These are phyloP conservation scores for Aphanomyces astaci DNA, from an alignment of 352 stramenopile species.

Conservation along the genomic window DNA sequence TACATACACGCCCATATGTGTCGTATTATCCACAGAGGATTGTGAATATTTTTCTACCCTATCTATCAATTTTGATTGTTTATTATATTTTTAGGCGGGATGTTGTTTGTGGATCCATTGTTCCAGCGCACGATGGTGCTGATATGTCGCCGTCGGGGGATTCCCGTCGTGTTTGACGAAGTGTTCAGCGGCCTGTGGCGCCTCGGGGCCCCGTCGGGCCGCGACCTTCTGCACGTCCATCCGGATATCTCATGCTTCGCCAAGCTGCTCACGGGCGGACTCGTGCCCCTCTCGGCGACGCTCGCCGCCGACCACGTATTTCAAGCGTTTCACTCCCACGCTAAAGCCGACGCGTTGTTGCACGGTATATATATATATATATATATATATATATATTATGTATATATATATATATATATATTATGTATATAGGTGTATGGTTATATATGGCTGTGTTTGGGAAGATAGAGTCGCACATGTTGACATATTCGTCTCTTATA, in stretches of 20 bases:
- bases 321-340: slow-evolving; percentile 81
- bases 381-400: too few species aligned
- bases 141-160: slow-evolving; percentile 56
- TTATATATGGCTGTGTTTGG: too few species aligned
- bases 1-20: too few species aligned
- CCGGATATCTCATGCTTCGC: slow-evolving; percentile 88
- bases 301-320: slow-evolving; percentile 85
- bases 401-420: too few species aligned
- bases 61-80: too few species aligned
- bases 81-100: slow-evolving; percentile 39
- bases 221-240: slow-evolving; percentile 76
- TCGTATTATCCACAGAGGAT: too few species aligned
- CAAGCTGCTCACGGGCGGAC: slow-evolving; percentile 86
- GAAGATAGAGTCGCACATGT: too few species aligned
- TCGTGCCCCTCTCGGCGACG: slow-evolving; percentile 81
- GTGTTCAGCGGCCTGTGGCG: slow-evolving; percentile 88
- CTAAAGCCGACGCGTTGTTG: slow-evolving; percentile 79
- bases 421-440: too few species aligned
- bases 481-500: too few species aligned
- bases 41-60: too few species aligned
- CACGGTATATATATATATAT: too few species aligned
- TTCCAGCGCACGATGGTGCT: slow-evolving; percentile 87
- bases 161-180: slow-evolving; percentile 90
- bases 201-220: slow-evolving; percentile 74
- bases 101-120: slow-evolving; percentile 88